These are phyloP conservation scores for Phytophthora pistaciae DNA, from an alignment of 352 stramenopile species.

Conservation along the genomic window DNA sequence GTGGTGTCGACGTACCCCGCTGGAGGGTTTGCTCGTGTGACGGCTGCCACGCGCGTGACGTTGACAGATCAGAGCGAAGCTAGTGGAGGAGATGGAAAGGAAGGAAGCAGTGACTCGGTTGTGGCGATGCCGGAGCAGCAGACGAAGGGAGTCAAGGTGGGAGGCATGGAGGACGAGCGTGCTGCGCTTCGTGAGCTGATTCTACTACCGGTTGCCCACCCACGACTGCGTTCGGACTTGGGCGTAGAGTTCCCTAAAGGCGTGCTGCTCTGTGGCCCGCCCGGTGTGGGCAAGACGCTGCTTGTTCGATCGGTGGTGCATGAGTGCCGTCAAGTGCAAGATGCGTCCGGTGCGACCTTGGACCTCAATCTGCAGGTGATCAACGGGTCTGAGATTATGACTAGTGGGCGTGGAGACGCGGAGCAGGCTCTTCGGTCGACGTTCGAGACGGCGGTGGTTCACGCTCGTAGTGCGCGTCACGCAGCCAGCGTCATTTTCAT, in stretches of 20 bases:
- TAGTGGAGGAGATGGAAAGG: not conserved
- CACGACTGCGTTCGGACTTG: slow-evolving; percentile 42
- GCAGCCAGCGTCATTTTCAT: slow-evolving; percentile 93
- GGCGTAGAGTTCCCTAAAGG: slow-evolving; percentile 78
- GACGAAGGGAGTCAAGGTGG: slow-evolving; percentile 44
- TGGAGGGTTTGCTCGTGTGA: slow-evolving; percentile 44
- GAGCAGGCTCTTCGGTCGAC: slow-evolving; percentile 69
- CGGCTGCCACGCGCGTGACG: slow-evolving; percentile 58
- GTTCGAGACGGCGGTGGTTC: slow-evolving; percentile 53
- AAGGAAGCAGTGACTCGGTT: not conserved
- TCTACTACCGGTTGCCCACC: slow-evolving; percentile 57
- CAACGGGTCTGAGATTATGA: slow-evolving; percentile 87
- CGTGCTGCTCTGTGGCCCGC: slow-evolving; percentile 75
- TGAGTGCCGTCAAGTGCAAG: slow-evolving; percentile 57
- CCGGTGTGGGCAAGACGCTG: slow-evolving; percentile 86
- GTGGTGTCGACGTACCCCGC: slow-evolving; percentile 63
- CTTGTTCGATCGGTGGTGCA: slow-evolving; percentile 75
- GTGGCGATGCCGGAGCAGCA: not conserved
- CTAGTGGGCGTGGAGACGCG: slow-evolving; percentile 73
- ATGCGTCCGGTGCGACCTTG: slow-evolving; percentile 21
- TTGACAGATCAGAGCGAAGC: slow-evolving; percentile 40
- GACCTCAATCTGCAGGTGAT: slow-evolving; percentile 72
- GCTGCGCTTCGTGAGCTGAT: slow-evolving; percentile 74
- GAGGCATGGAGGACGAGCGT: slow-evolving; percentile 76
- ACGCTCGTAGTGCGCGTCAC: slow-evolving; percentile 36